These are phyloP conservation scores for Yamagishiella unicocca DNA, from an alignment of 139 green algal genomes.

Conservation along the genomic window DNA sequence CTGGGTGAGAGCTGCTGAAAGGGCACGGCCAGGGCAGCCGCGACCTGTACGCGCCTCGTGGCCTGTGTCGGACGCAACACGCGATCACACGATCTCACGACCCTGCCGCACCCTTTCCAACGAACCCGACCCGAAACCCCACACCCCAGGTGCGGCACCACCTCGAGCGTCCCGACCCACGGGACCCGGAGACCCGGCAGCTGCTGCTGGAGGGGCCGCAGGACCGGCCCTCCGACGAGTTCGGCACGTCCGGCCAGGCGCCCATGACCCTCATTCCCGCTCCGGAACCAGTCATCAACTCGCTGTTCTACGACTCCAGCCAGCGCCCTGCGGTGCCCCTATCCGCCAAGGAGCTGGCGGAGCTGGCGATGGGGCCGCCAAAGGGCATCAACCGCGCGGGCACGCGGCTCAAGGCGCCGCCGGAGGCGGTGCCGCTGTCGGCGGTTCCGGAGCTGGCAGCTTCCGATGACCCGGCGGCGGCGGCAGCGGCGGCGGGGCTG, in stretches of 20 bases:
- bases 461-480: not conserved
- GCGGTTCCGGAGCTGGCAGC: not conserved
- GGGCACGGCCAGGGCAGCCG: too few species aligned
- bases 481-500: not conserved
- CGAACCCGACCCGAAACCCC: too few species aligned
- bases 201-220: conserved; percentile 45
- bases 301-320: conserved; percentile 79
- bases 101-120: too few species aligned
- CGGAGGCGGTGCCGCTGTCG: conserved; percentile 20
- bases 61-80: too few species aligned
- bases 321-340: conserved; percentile 59
- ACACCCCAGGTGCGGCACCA: conserved; percentile 58
- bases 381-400: conserved; percentile 76
- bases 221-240: conserved; percentile 67
- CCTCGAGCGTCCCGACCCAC: conserved; percentile 59
- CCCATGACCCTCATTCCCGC: conserved; percentile 66
- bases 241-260: conserved; percentile 79
- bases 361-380: conserved; percentile 69
- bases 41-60: too few species aligned
- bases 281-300: conserved; percentile 74
- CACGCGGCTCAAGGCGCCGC: conserved; percentile 63
- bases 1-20: too few species aligned
- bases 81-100: too few species aligned
- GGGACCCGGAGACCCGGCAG: conserved; percentile 20
- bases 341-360: conserved; percentile 66